Base-by-base conservation (phyloP, 768 basidiomycete species). In the Coprinopsis strossmayeri region DNA sequence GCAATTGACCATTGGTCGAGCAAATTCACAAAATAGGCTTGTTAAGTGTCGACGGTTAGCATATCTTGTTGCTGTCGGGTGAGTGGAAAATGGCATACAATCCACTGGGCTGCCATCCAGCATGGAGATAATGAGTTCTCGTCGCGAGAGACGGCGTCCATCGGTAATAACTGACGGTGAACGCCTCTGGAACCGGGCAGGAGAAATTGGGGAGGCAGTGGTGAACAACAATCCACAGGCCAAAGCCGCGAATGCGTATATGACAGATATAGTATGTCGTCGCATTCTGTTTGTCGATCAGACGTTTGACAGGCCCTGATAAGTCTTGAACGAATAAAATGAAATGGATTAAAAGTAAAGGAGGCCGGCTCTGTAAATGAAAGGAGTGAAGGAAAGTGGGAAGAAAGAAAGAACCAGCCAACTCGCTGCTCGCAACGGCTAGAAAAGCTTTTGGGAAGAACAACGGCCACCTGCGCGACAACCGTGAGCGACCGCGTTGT, bases 21-120 rank as follows among this genome's bases (percentile, higher is more conserved):
- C 15, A 59, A 52, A 34, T 59, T 57, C n/a, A 60, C 56, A 15
- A 61, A 48, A 28, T 38, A 32, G 17, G 58, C 60, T 61, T 27
- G 35, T 10, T 9, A 18, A 38, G 35, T 5, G 9, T 32, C 30
- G 30, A n/a, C n/a, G n/a, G n/a, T 32, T 7, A 32, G 30, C 30
- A 15, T 32, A 7, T 32, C 30, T 7, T 7, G 30, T 32, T 7
- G 30, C 15, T 7, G 30, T 7, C 7, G 7, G 30, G 30, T 7
- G 30, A 32, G 9, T 32, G 9, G 18, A 38, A 5, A 10, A 10
- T 5, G 9, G 18, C 35, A 10, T 18, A 38, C 35, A 38, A 11
- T 42, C 40, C 11, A 42, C 40, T 5, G 40, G 40, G 17, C 21
- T 23, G 5, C 40, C 40, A 18, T 42, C 24, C 21, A 42, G 17